Evolutionary conservation across 139 green algal species (phyloP).

Genomic region (Coelastrella sp.): DNA sequence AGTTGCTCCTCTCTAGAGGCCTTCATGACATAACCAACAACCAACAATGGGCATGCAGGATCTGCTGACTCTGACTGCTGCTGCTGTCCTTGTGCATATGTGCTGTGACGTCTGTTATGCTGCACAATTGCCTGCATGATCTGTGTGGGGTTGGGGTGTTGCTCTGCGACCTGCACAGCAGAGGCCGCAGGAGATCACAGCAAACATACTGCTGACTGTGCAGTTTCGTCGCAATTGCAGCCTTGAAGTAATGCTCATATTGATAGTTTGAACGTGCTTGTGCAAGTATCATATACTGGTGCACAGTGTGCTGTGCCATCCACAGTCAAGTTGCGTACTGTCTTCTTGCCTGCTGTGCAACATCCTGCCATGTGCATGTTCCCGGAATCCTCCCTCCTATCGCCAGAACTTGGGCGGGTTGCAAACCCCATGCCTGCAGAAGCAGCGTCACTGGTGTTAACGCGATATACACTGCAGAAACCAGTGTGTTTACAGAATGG

Average conservation of each 20-base stretch:
- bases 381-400: too few relatives aligned
- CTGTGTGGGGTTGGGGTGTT: neutral
- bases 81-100: neutral
- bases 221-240: neutral
- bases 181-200: too few relatives aligned
- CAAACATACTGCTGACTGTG: too few relatives aligned
- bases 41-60: conserved; percentile 8
- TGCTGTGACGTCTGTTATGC: conserved; percentile 23
- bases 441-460: neutral
- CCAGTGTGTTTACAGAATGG: too few relatives aligned
- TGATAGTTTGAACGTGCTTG: too few relatives aligned
- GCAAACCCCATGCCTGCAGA: conserved; percentile 14
- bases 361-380: too few relatives aligned
- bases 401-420: neutral
- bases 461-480: neutral
- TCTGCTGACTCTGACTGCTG: neutral
- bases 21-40: conserved; percentile 61
- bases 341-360: conserved; percentile 9
- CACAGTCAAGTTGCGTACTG: too few relatives aligned
- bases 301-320: too few relatives aligned
- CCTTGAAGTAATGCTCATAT: too few relatives aligned
- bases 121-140: conserved; percentile 38
- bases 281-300: too few relatives aligned
- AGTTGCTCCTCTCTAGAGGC: conserved; percentile 56
- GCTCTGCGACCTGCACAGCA: neutral